Conservation (phyloP, 129 eudicot species). For the Artemisia argyi region DNA sequence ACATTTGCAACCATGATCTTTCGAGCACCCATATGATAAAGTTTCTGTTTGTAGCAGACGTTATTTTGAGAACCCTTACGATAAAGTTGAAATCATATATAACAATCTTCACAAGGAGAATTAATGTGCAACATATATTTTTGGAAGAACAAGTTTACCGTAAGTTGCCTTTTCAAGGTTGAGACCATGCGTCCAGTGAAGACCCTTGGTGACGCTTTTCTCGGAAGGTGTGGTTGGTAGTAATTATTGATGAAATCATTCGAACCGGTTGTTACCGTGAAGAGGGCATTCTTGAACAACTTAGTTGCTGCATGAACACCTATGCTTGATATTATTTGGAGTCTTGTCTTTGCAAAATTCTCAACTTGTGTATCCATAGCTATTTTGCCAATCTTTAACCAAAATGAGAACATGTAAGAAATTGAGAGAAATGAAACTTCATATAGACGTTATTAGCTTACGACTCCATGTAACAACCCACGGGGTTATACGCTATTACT, state of each 20-base stretch:
- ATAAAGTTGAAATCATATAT: background rate
- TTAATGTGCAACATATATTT: background rate
- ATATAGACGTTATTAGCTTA: too few species aligned
- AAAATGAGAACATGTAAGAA: background rate
- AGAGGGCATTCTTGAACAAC: conserved; percentile 49
- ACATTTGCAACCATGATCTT: conserved; percentile 15
- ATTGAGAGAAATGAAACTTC: background rate
- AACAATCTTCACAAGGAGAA: too few species aligned
- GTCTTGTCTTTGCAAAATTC: conserved; percentile 68
- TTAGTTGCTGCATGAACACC: conserved; percentile 48
- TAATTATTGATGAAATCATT: conserved; percentile 85
- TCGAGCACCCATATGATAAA: conserved; percentile 30
- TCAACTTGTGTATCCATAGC: conserved; percentile 70
- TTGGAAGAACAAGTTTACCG: conserved; percentile 7
- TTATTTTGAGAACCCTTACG: background rate
- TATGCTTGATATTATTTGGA: conserved; percentile 45
- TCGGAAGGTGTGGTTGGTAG: conserved; percentile 28
- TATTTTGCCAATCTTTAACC: conserved; percentile 65
- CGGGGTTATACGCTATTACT: too few species aligned
- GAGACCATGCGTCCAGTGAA: conserved; percentile 56
- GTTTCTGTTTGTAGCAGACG: conserved; percentile 9
- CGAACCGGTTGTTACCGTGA: conserved; percentile 63
- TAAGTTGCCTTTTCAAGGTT: conserved; percentile 28
- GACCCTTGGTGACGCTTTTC: conserved; percentile 31
- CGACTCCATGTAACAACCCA: too few species aligned